Evolutionary conservation across 106 monocot species (phyloP).

Genomic region (Dioscorea dumetorum): DNA sequence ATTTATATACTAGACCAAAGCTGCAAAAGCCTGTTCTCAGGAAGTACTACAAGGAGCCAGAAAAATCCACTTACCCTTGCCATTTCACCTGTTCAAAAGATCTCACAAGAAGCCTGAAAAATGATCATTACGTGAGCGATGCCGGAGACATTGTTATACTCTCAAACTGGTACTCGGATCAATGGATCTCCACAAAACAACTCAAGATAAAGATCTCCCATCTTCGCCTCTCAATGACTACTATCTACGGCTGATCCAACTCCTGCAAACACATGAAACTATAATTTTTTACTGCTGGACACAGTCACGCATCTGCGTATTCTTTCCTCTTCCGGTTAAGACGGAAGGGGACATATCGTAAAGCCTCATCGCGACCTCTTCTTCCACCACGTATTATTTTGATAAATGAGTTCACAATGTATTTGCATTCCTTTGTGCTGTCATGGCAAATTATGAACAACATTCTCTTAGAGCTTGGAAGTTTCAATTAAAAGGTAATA

Average conservation of each 20-base stretch:
- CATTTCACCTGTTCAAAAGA: conserved; percentile 56
- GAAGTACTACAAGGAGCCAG: conserved; percentile 78
- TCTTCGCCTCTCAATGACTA: background rate
- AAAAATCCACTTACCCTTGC: conserved; percentile 68
- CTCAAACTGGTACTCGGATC: conserved; percentile 43
- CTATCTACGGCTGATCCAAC: background rate
- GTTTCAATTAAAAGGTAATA: too few species aligned
- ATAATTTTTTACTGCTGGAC: background rate
- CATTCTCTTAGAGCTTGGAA: too few species aligned
- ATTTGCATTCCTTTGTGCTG: too few species aligned
- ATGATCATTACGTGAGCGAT: conserved; percentile 75
- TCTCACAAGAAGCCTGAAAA: conserved; percentile 51
- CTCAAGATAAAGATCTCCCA: background rate
- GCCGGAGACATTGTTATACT: conserved; percentile 74
- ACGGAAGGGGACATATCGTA: background rate
- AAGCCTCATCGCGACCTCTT: background rate
- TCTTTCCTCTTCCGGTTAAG: conserved; percentile 3
- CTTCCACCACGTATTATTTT: background rate
- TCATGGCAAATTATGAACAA: too few species aligned
- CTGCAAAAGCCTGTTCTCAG: conserved; percentile 70
- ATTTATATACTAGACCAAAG: conserved; percentile 46
- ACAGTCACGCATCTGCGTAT: background rate
- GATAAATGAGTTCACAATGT: too few species aligned
- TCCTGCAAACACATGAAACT: background rate
- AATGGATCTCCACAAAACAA: conserved; percentile 1